phyloP scores from a whole-genome alignment of 129 eudicot species.

The Dittrichia graveolens region DNA sequence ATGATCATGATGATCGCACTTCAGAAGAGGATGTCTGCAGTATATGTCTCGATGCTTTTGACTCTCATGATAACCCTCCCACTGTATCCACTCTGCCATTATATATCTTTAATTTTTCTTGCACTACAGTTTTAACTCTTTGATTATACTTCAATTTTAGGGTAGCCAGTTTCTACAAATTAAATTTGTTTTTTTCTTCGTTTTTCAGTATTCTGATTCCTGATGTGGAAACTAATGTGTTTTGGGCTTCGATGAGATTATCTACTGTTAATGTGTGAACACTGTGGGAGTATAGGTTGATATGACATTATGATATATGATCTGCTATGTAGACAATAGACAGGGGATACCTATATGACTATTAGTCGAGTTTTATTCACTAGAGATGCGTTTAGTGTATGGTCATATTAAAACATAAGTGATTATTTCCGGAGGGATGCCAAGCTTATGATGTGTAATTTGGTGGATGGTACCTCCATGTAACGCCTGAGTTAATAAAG shows the following conservation, averaged over 20 bases:
- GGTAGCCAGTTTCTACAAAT: background rate
- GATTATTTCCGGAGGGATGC: background rate
- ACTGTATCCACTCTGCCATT: constrained; percentile 42
- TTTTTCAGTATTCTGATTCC: background rate
- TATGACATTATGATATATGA: constrained; percentile 19
- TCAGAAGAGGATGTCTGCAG: constrained; percentile 67
- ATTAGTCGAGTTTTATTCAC: background rate
- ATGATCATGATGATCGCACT: constrained; percentile 39
- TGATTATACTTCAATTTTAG: background rate
- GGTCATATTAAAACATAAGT: background rate
- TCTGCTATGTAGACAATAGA: constrained; percentile 12
- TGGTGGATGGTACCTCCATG: background rate
- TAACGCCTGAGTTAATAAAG: background rate
- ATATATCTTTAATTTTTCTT: background rate
- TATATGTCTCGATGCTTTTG: constrained; percentile 79
- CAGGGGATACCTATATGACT: background rate
- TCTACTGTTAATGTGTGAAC: background rate
- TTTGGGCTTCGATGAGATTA: constrained; percentile 1
- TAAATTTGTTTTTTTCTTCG: background rate
- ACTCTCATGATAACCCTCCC: constrained; percentile 53
- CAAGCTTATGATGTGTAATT: background rate
- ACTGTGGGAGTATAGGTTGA: constrained; percentile 23
- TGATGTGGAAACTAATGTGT: background rate
- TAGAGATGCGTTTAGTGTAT: background rate
- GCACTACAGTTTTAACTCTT: background rate